phyloP scores from a whole-genome alignment of 73 alveolate genomes.

The Paraurostyla sp. region DNA sequence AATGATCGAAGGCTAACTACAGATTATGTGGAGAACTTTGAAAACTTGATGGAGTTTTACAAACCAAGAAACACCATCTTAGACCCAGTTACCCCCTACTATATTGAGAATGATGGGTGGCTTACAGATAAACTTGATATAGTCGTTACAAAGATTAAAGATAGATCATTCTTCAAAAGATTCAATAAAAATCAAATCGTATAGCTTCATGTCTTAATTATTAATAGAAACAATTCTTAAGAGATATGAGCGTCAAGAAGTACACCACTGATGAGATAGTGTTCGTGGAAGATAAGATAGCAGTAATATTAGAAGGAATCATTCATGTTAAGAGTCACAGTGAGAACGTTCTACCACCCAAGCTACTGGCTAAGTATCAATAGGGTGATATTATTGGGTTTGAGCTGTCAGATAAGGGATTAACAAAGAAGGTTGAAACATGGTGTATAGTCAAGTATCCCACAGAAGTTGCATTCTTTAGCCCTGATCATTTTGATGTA shows the following conservation, averaged over 20 bases:
- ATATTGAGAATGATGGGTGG: constrained; percentile 59
- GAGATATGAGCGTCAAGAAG: not conserved
- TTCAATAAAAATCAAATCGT: constrained; percentile 38
- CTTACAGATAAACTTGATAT: constrained; percentile 33
- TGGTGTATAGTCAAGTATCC: constrained; percentile 53
- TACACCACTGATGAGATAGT: constrained; percentile 32
- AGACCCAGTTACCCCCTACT: constrained; percentile 23
- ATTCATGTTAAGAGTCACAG: constrained; percentile 64
- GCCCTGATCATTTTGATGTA: constrained; percentile 53
- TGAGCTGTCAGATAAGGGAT: constrained; percentile 65
- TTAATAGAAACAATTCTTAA: constrained; percentile 47
- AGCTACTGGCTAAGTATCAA: constrained; percentile 46
- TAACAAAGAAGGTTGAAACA: constrained; percentile 58
- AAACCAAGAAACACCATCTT: constrained; percentile 3
- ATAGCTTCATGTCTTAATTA: not conserved
- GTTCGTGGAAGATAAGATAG: constrained; percentile 36
- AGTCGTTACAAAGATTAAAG: constrained; percentile 2
- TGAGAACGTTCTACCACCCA: constrained; percentile 63
- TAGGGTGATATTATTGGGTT: constrained; percentile 73
- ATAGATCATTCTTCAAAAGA: constrained; percentile 61
- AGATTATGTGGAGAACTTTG: constrained; percentile 60
- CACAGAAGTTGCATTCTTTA: constrained; percentile 58
- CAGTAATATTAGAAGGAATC: constrained; percentile 58
- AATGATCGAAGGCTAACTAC: constrained; percentile 42
- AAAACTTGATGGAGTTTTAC: constrained; percentile 51